These are phyloP conservation scores for Verticillium nonalfalfae DNA, from an alignment of 2,329 filamentous ascomycete species.

Conservation along the genomic window DNA sequence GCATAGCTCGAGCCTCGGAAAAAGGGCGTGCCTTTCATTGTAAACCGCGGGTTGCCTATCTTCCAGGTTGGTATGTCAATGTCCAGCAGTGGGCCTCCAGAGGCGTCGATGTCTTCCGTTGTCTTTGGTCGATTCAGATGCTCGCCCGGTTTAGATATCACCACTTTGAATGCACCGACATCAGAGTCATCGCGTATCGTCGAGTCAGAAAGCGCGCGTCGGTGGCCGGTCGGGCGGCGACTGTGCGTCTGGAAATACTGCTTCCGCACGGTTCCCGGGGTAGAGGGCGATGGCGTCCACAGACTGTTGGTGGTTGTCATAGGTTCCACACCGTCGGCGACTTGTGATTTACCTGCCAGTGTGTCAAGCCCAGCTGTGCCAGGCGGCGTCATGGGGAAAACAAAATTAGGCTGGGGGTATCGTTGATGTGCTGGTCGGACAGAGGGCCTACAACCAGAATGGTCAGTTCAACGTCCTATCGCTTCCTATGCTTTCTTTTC, in stretches of 20 bases:
- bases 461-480: constrained; percentile 9
- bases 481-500: no score
- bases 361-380: constrained; percentile 50
- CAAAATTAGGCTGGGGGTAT: constrained; percentile 54
- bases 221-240: constrained; percentile 30
- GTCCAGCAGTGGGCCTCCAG: constrained; percentile 52
- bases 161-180: constrained; percentile 67
- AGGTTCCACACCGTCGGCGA: constrained; percentile 15
- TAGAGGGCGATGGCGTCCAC: constrained; percentile 37
- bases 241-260: constrained; percentile 23
- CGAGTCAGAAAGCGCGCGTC: constrained; percentile 70
- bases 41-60: constrained; percentile 77
- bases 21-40: constrained; percentile 65
- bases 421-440: constrained; percentile 55
- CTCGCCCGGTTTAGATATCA: constrained; percentile 67
- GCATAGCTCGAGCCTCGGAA: constrained; percentile 77
- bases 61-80: constrained; percentile 79
- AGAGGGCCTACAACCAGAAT: constrained; percentile 40
- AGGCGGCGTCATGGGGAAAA: constrained; percentile 55
- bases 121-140: constrained; percentile 52
- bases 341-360: constrained; percentile 21
- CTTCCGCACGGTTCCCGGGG: constrained; percentile 23
- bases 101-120: constrained; percentile 46
- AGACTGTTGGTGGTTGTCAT: constrained; percentile 21
- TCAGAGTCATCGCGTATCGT: constrained; percentile 64